Evolutionary conservation across 768 basidiomycete genomes (phyloP), one percentile per base, ranked within the genome.

Genomic region (Podaxis pistillaris): DNA sequence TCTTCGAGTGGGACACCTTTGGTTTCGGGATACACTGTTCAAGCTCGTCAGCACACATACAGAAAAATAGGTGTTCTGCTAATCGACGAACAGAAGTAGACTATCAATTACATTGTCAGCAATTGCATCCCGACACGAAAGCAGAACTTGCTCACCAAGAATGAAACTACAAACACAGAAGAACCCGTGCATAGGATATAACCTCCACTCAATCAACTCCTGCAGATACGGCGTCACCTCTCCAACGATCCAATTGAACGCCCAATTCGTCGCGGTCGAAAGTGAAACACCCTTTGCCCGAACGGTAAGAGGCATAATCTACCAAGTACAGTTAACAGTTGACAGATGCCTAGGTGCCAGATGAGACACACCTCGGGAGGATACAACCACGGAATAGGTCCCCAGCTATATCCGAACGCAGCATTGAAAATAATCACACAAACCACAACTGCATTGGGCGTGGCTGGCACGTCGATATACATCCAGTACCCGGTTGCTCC

Each of bases 131-230:
- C 11, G 38, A 24, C 11, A 52, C 40, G 38, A 8, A 5, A 55
- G 24, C 12, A 17, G 57, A 65, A 49, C 37, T 64, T 60, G 26
- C 63, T 68, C 70, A 87, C 86, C 91, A 49, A 94, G 78, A 52
- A 96, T 77, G 71, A 96, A 92, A 70, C 93, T 93, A 69, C 91
- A 88, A 8, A 84, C 84, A 71, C 94, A 94, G 75, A 94, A 95
- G 76, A 94, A 94, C 24, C 89, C 93, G 68, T 96, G 94, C 94
- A 98, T 96, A 0, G 93, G 93, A 76, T 98, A 97, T 59, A 98
- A 73, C 52, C 91, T 83, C 95, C 96, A 98, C 46, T 83, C 83
- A 67, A 98, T 96, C 22, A 83, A 74, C 63, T 95, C 93, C 74
- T 96, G 94, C 41, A 97, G 78, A 58, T 86, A 83, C 1, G 95